Percentiles rank a stretch among this genome's conserved stretches.
phyloP scores from a whole-genome alignment of 73 alveolate genomes.

The Blepharisma japonicum region DNA sequence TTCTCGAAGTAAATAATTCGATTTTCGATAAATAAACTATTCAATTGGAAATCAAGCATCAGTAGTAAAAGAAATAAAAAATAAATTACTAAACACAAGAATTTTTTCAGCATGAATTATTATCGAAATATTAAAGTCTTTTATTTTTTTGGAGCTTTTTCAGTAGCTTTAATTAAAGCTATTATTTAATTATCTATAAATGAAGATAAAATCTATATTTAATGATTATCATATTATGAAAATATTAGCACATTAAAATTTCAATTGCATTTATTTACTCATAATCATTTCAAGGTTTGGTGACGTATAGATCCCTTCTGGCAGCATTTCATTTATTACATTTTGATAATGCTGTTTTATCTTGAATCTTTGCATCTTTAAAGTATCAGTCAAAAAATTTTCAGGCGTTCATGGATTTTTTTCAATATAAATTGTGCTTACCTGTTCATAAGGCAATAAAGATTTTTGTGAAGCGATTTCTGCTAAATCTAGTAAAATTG shows the following conservation, averaged over 20 bases:
- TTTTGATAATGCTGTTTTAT: background rate
- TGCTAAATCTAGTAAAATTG: background rate
- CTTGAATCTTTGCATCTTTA: background rate
- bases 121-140: no score
- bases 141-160: no score
- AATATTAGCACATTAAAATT: background rate
- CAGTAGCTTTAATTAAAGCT: no score
- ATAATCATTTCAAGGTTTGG: background rate
- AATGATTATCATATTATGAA: background rate
- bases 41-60: no score
- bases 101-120: no score
- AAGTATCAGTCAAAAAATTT: background rate
- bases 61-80: no score
- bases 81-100: no score
- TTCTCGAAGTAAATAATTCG: no score
- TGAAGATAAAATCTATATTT: no score
- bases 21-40: no score
- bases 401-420: conserved; percentile 5
- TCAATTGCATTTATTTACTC: background rate
- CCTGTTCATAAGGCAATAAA: background rate
- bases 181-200: no score
- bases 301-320: background rate
- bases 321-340: background rate
- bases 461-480: background rate
- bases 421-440: background rate